Conservation (phyloP, 2,329 filamentous ascomycete genomes). For the Clarireedia hainanense region DNA sequence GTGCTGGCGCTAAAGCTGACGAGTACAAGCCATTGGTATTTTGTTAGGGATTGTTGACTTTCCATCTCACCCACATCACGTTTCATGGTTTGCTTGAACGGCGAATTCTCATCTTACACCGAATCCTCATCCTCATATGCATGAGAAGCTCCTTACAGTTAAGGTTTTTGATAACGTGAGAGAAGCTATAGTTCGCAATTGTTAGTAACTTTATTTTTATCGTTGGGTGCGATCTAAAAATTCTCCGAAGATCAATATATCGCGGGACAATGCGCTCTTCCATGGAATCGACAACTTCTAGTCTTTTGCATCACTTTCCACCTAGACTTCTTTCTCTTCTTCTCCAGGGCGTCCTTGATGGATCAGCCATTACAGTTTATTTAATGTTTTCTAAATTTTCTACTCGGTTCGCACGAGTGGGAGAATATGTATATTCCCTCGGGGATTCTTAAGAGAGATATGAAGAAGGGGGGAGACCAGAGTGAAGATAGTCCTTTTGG, state of each 20-base stretch:
- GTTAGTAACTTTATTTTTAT: background rate
- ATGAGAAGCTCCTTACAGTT: background rate
- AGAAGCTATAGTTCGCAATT: background rate
- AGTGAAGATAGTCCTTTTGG: background rate
- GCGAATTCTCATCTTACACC: background rate
- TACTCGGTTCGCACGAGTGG: background rate
- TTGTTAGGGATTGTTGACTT: background rate
- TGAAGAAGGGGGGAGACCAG: background rate
- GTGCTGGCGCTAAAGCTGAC: background rate
- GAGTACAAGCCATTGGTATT: background rate
- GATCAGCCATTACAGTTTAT: background rate
- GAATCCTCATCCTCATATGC: background rate
- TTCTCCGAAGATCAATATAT: background rate
- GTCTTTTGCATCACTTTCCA: background rate
- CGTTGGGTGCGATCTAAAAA: background rate
- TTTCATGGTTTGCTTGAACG: slow-evolving; percentile 2
- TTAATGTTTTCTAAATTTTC: background rate
- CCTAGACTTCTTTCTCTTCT: background rate
- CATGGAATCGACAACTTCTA: background rate
- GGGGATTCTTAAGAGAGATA: background rate
- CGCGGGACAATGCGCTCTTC: background rate
- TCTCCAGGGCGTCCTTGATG: background rate
- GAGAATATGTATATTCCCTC: background rate
- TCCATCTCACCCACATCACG: background rate
- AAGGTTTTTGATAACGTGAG: background rate